These are phyloP conservation scores for Abelmoschus esculentus DNA, from an alignment of 345 rosid species.

Conservation along the genomic window DNA sequence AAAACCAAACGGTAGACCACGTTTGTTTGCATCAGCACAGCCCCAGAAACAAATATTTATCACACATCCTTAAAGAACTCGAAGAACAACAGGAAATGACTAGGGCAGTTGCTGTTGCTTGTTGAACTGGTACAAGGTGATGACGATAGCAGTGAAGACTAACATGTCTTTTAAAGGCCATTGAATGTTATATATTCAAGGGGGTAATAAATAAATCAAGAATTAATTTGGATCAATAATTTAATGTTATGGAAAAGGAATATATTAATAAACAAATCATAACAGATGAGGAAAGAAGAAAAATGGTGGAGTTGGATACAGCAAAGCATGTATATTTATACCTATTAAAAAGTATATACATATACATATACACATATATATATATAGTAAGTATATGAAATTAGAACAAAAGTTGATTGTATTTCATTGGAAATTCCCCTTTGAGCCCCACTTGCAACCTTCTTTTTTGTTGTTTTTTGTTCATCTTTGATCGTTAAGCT, in stretches of 20 bases:
- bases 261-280: constrained; percentile 11
- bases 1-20: too few species aligned
- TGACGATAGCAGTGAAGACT: too few species aligned
- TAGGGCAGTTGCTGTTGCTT: too few species aligned
- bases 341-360: constrained; percentile 10
- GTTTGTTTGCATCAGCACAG: too few species aligned
- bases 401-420: background rate
- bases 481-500: background rate
- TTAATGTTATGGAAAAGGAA: constrained; percentile 15
- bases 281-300: constrained; percentile 1
- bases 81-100: too few species aligned
- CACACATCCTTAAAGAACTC: too few species aligned
- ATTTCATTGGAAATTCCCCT: constrained; percentile 8
- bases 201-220: too few species aligned
- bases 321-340: constrained; percentile 22
- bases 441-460: background rate
- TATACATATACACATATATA: too few species aligned
- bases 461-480: background rate
- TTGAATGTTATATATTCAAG: too few species aligned
- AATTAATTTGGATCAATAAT: background rate
- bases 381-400: background rate
- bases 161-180: too few species aligned
- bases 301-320: constrained; percentile 18
- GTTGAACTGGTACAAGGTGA: too few species aligned
- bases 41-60: too few species aligned